phyloP scores from a whole-genome alignment of 2,329 filamentous ascomycete genomes.

The Pseudovirgaria hyperparasitica region DNA sequence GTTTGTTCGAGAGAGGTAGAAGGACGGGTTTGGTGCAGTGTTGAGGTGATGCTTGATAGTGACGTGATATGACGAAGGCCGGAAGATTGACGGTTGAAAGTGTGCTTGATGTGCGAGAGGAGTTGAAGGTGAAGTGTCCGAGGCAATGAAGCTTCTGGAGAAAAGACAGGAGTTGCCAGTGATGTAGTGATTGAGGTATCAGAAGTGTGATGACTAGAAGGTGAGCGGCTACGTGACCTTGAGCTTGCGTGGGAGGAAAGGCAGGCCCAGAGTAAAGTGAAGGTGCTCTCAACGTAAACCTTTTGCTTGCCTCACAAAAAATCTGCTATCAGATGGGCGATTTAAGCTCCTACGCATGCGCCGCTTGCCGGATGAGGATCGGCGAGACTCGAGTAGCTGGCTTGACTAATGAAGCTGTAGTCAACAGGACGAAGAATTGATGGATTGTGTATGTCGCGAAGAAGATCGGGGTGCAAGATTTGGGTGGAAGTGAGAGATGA shows the following conservation, averaged over 20 bases:
- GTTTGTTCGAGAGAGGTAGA: conserved; percentile 2
- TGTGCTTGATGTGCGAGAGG: conserved; percentile 1
- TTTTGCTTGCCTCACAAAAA: too few relatives aligned
- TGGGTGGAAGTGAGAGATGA: conserved; percentile 3
- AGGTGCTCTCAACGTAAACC: too few relatives aligned
- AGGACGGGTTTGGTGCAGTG: conserved; percentile 18
- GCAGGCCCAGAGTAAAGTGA: conserved; percentile 5
- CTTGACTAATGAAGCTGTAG: not conserved
- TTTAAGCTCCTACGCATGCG: too few relatives aligned
- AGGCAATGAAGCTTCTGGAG: conserved; percentile 18
- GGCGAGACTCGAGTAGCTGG: too few relatives aligned
- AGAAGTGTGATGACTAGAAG: too few relatives aligned
- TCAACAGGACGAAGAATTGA: not conserved
- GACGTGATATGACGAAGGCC: not conserved
- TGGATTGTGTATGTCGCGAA: too few relatives aligned
- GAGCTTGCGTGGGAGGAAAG: conserved; percentile 4
- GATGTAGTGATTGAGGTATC: too few relatives aligned
- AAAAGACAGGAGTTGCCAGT: conserved; percentile 13
- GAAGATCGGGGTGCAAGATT: conserved; percentile 9
- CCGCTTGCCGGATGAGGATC: too few relatives aligned
- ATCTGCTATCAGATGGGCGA: too few relatives aligned
- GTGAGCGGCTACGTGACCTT: too few relatives aligned
- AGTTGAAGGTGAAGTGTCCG: conserved; percentile 4
- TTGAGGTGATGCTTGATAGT: conserved; percentile 3
- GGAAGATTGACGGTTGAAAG: conserved; percentile 2